Conservation (phyloP, 345 rosid genomes). For the Sisymbrium irio region DNA sequence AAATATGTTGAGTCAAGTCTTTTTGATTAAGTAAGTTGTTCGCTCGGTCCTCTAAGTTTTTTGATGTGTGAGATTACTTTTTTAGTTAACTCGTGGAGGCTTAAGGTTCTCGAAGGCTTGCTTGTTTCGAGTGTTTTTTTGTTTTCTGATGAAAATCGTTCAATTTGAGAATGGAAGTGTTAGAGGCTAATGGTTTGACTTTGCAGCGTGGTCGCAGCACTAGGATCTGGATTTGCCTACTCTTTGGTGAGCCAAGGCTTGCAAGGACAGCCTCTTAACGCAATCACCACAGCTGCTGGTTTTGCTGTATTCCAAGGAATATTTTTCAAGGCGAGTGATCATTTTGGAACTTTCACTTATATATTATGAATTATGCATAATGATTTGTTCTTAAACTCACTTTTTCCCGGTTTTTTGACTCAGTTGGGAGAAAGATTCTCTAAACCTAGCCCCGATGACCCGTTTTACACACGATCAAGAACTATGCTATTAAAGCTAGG, state of each 20-base stretch:
- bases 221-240: slow-evolving; percentile 90
- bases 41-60: background rate
- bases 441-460: slow-evolving; percentile 60
- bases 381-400: background rate
- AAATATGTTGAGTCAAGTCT: background rate
- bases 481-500: slow-evolving; percentile 66
- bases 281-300: slow-evolving; percentile 68
- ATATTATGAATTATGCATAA: background rate
- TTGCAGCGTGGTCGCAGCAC: slow-evolving; percentile 87
- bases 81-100: background rate
- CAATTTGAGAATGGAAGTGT: too few species aligned
- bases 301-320: slow-evolving; percentile 88
- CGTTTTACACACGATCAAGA: slow-evolving; percentile 53
- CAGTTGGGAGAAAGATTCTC: slow-evolving; percentile 78
- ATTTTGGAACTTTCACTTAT: background rate
- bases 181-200: background rate
- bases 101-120: background rate
- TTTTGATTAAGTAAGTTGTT: background rate
- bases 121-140: background rate
- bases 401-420: background rate
- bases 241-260: slow-evolving; percentile 86
- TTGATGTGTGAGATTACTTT: background rate
- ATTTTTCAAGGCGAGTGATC: slow-evolving; percentile 58
- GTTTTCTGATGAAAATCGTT: background rate
- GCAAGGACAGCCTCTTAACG: slow-evolving; percentile 64